phyloP scores from a whole-genome alignment of 352 stramenopile species.

The Phytophthora idaei region DNA sequence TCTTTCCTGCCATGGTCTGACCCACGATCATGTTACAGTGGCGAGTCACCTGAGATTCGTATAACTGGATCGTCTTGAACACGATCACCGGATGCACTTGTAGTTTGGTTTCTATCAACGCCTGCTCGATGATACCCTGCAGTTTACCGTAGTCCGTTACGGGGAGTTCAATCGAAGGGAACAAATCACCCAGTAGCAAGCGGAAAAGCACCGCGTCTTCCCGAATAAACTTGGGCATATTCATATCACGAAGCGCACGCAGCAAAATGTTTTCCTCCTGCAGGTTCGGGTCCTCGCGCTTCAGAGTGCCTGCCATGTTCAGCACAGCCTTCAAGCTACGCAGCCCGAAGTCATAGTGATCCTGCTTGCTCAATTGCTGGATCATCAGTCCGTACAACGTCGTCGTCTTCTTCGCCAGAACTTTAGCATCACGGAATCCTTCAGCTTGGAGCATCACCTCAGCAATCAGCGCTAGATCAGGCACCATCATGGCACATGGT shows the following conservation, averaged over 20 bases:
- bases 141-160: slow-evolving; percentile 93
- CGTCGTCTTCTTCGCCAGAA: slow-evolving; percentile 85
- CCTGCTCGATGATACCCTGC: slow-evolving; percentile 88
- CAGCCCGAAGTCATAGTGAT: slow-evolving; percentile 89
- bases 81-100: slow-evolving; percentile 92
- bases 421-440: slow-evolving; percentile 84
- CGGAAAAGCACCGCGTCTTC: slow-evolving; percentile 94
- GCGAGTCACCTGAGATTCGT: slow-evolving; percentile 94
- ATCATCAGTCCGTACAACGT: slow-evolving; percentile 90
- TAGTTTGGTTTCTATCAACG: slow-evolving; percentile 83
- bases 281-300: slow-evolving; percentile 95
- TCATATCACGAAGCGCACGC: slow-evolving; percentile 95
- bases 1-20: slow-evolving; percentile 91
- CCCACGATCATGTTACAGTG: slow-evolving; percentile 96
- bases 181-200: slow-evolving; percentile 89
- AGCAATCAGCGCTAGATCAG: slow-evolving; percentile 82
- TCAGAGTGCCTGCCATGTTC: slow-evolving; percentile 88
- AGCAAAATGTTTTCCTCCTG: slow-evolving; percentile 97
- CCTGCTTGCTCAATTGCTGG: slow-evolving; percentile 87
- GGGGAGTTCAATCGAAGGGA: slow-evolving; percentile 87
- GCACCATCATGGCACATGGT: slow-evolving; percentile 90
- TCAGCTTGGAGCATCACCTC: slow-evolving; percentile 90
- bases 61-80: slow-evolving; percentile 96
- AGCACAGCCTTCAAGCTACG: slow-evolving; percentile 85
- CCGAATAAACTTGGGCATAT: slow-evolving; percentile 95